Conservation (phyloP, 1,284 basidiomycete genomes). For the Ganoderma boninense region DNA sequence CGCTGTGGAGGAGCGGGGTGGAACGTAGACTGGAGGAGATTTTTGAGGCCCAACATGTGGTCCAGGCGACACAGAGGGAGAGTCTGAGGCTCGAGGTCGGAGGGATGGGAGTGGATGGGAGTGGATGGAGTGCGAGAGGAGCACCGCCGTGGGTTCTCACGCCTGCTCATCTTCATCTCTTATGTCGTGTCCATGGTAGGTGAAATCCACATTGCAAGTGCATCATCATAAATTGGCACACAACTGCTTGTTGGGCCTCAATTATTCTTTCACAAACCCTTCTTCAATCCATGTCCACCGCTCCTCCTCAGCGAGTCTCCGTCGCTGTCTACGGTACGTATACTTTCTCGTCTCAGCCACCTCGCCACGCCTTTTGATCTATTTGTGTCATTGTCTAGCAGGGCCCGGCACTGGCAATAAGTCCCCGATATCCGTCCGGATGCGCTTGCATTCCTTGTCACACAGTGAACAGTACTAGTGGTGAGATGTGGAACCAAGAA, state of each 20-base stretch:
- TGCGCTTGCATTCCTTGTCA: too few species aligned
- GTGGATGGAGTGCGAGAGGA: too few species aligned
- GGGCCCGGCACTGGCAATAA: conserved; percentile 6
- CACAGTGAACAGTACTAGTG: too few species aligned
- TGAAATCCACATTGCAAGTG: too few species aligned
- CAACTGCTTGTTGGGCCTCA: neutral
- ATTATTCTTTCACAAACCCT: neutral
- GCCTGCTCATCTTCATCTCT: too few species aligned
- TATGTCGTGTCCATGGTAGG: too few species aligned
- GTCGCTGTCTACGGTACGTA: conserved; percentile 2
- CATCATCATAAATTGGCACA: too few species aligned
- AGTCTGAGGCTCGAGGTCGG: too few species aligned
- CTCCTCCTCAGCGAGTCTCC: neutral
- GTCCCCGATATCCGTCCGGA: neutral
- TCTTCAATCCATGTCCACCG: neutral
- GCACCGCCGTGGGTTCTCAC: too few species aligned
- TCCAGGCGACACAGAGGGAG: too few species aligned
- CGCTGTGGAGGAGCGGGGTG: neutral
- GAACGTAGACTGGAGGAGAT: neutral
- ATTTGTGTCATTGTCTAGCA: neutral
- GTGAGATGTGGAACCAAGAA: too few species aligned
- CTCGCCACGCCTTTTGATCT: neutral
- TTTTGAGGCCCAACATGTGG: neutral
- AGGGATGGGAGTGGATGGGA: too few species aligned
- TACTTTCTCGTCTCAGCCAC: neutral